These are phyloP conservation scores for Misopates orontium DNA, from an alignment of 257 asterid genomes.

Conservation along the genomic window DNA sequence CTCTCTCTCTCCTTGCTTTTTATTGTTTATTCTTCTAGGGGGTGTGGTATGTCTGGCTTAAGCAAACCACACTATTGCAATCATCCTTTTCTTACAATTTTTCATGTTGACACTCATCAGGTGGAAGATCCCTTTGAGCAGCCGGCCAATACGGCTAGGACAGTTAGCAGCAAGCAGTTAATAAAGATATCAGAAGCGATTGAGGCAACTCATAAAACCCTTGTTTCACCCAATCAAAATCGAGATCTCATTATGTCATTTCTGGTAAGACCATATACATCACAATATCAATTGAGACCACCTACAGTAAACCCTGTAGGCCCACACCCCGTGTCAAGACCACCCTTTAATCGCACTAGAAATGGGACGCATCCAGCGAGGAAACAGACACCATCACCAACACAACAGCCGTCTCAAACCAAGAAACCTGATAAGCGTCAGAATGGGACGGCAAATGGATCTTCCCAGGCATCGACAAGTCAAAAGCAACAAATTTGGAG, in stretches of 20 bases:
- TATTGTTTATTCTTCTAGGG: background rate
- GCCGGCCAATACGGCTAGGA: slow-evolving; percentile 81
- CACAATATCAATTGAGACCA: slow-evolving; percentile 33
- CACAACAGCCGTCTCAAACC: slow-evolving; percentile 31
- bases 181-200: slow-evolving; percentile 55
- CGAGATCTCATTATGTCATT: slow-evolving; percentile 36
- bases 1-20: slow-evolving; percentile 33
- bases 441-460: slow-evolving; percentile 27
- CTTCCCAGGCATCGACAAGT: slow-evolving; percentile 40
- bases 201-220: slow-evolving; percentile 44
- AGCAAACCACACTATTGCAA: background rate
- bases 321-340: slow-evolving; percentile 15
- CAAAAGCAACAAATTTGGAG: slow-evolving; percentile 55
- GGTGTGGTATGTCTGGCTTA: background rate
- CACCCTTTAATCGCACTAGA: slow-evolving; percentile 29
- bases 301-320: slow-evolving; percentile 32
- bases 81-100: background rate
- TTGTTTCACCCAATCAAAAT: slow-evolving; percentile 43
- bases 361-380: slow-evolving; percentile 38
- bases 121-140: slow-evolving; percentile 98
- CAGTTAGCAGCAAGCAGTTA: slow-evolving; percentile 54
- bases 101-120: slow-evolving; percentile 40
- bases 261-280: slow-evolving; percentile 55
- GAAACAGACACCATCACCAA: slow-evolving; percentile 28
- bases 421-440: slow-evolving; percentile 23